A percentile compares a stretch with the other conserved stretches of the same genome.
phyloP scores from a whole-genome alignment of 345 rosid species.

The Camelina sativa region DNA sequence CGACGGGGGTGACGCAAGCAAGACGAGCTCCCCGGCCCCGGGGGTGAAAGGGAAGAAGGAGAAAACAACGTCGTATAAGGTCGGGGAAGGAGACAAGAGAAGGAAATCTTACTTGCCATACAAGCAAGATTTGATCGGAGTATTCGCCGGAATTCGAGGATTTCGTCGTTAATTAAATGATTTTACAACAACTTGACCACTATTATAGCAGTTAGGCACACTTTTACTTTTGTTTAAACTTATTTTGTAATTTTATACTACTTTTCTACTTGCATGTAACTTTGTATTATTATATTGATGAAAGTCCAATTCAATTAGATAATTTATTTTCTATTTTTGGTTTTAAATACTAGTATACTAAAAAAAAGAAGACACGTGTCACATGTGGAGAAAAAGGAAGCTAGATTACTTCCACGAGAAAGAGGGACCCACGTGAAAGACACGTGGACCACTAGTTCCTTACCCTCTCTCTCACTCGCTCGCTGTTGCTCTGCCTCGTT shows the following conservation, averaged over 20 bases:
- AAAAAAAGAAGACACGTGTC: constrained; percentile 28
- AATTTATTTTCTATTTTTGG: constrained; percentile 30
- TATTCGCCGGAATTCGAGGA: constrained; percentile 22
- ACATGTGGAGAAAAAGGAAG: not conserved
- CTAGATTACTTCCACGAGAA: constrained; percentile 10
- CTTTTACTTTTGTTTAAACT: constrained; percentile 41
- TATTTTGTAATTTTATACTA: no score
- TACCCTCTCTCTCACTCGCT: constrained; percentile 9
- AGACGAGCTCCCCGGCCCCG: not conserved
- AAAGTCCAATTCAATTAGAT: constrained; percentile 16
- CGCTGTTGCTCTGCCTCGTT: constrained; percentile 21
- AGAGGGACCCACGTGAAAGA: constrained; percentile 38
- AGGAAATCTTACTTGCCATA: constrained; percentile 33
- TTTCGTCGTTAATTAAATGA: constrained; percentile 16
- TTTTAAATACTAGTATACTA: no score
- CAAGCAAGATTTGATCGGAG: constrained; percentile 33
- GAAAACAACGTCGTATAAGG: constrained; percentile 4
- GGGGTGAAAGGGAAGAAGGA: constrained; percentile 12
- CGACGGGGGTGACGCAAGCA: constrained; percentile 5
- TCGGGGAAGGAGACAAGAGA: not conserved
- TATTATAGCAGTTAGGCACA: constrained; percentile 41
- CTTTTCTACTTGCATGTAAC: constrained; percentile 25
- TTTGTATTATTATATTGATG: not conserved
- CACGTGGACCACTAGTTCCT: constrained; percentile 56
- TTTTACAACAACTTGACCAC: not conserved